A percentile compares a stretch with the other conserved stretches of the same genome.
These are phyloP conservation scores for Phytophthora syringae DNA, from an alignment of 352 stramenopile species.

Conservation along the genomic window DNA sequence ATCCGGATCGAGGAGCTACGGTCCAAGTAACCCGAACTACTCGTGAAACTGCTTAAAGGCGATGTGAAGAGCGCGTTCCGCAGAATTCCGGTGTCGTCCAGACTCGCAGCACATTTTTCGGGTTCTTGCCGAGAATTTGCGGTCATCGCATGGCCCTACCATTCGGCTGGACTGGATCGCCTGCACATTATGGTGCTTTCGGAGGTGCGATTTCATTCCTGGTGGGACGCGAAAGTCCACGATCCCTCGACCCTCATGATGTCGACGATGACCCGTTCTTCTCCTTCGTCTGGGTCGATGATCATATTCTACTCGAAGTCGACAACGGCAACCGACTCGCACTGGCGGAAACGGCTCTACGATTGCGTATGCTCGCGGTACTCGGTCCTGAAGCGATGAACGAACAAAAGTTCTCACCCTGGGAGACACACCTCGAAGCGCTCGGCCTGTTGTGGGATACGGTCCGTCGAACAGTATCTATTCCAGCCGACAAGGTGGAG, in stretches of 20 bases:
- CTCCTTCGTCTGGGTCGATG: constrained; percentile 39
- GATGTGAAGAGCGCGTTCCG: constrained; percentile 27
- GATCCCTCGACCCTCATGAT: constrained; percentile 1
- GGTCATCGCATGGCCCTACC: constrained; percentile 8
- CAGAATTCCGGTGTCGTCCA: neutral
- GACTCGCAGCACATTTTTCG: constrained; percentile 9
- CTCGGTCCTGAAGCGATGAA: constrained; percentile 33
- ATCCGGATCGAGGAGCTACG: neutral
- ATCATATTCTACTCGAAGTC: constrained; percentile 34
- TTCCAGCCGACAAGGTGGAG: constrained; percentile 16
- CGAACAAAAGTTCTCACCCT: constrained; percentile 33
- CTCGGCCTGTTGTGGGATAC: constrained; percentile 24
- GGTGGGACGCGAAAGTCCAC: constrained; percentile 2
- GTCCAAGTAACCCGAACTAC: neutral
- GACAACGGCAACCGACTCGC: neutral
- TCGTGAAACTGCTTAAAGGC: constrained; percentile 17
- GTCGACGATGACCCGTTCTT: constrained; percentile 17
- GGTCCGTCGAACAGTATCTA: neutral
- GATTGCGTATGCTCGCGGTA: constrained; percentile 20
- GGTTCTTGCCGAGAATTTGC: neutral
- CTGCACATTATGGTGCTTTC: constrained; percentile 15
- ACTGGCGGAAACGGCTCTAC: constrained; percentile 7
- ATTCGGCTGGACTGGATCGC: constrained; percentile 21
- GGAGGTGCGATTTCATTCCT: constrained; percentile 15
- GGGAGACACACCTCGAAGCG: constrained; percentile 4